Conservation (phyloP, 257 asterid genomes). For the Verbascum thapsus region DNA sequence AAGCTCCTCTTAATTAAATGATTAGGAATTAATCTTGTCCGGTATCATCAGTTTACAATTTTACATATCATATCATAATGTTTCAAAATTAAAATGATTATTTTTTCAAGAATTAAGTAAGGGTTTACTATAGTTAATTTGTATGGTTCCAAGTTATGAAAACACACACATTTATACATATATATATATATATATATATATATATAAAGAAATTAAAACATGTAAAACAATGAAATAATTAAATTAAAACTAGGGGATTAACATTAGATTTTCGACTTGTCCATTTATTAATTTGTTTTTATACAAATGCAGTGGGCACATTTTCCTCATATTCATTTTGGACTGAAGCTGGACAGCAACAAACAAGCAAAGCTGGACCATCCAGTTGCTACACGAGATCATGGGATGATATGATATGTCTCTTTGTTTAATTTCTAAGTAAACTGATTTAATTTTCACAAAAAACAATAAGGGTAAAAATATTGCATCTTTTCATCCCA, state of each 20-base stretch:
- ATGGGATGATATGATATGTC: constrained; percentile 48
- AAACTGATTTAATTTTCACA: constrained; percentile 1
- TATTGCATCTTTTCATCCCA: constrained; percentile 31
- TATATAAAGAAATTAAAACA: background rate
- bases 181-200: too few relatives aligned
- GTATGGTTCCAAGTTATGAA: constrained; percentile 2
- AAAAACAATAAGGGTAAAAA: constrained; percentile 29
- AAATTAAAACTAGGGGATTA: background rate
- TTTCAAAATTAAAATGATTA: too few relatives aligned
- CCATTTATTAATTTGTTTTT: background rate
- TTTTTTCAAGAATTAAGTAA: too few relatives aligned
- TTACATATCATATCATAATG: too few relatives aligned
- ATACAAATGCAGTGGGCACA: constrained; percentile 87
- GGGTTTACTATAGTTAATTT: too few relatives aligned
- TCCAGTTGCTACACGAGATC: constrained; percentile 52
- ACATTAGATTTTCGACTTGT: background rate
- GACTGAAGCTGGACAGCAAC: constrained; percentile 72
- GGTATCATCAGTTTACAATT: too few relatives aligned
- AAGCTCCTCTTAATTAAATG: too few relatives aligned
- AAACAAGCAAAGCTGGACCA: constrained; percentile 77
- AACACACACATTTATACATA: background rate
- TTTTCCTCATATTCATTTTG: constrained; percentile 89
- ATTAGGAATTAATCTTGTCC: too few relatives aligned
- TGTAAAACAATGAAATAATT: background rate
- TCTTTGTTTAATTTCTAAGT: constrained; percentile 42